A percentile compares a stretch with the other conserved stretches of the same genome.
Conservation (phyloP, 2,329 filamentous ascomycete species). For the Zalaria sp. region DNA sequence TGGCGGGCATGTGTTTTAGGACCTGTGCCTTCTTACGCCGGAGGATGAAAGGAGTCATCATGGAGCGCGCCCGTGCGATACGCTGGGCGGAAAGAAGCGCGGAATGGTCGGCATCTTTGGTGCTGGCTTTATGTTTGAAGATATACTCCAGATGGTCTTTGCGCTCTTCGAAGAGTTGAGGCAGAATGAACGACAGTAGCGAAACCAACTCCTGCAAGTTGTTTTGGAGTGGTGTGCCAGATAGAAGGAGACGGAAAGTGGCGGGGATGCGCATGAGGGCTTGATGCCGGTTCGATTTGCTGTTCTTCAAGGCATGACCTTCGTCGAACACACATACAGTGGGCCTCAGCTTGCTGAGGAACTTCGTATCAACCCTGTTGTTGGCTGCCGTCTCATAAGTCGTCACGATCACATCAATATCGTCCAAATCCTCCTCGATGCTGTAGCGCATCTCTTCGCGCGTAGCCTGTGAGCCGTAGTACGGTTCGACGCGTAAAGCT, state of each 20-base stretch:
- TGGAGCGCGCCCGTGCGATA: constrained; percentile 73
- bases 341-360: constrained; percentile 43
- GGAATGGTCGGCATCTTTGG: constrained; percentile 61
- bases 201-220: constrained; percentile 87
- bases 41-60: constrained; percentile 89
- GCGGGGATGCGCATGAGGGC: constrained; percentile 65
- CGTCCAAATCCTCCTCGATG: constrained; percentile 49
- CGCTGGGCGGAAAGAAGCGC: constrained; percentile 77
- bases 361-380: constrained; percentile 45
- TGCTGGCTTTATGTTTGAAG: constrained; percentile 83
- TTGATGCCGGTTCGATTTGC: constrained; percentile 65
- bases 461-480: constrained; percentile 56
- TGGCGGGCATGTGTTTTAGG: constrained; percentile 65
- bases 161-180: constrained; percentile 62
- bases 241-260: constrained; percentile 73
- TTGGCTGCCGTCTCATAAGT: constrained; percentile 54
- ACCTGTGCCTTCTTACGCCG: constrained; percentile 90
- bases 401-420: constrained; percentile 56
- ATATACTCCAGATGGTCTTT: constrained; percentile 71
- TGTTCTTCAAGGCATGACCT: constrained; percentile 86
- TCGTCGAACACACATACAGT: constrained; percentile 73
- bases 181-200: constrained; percentile 87
- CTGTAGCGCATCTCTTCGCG: constrained; percentile 53
- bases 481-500: constrained; percentile 53
- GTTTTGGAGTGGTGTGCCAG: constrained; percentile 85